These are phyloP conservation scores for Lentinula sp. DNA, from an alignment of 768 basidiomycete species.

Conservation along the genomic window DNA sequence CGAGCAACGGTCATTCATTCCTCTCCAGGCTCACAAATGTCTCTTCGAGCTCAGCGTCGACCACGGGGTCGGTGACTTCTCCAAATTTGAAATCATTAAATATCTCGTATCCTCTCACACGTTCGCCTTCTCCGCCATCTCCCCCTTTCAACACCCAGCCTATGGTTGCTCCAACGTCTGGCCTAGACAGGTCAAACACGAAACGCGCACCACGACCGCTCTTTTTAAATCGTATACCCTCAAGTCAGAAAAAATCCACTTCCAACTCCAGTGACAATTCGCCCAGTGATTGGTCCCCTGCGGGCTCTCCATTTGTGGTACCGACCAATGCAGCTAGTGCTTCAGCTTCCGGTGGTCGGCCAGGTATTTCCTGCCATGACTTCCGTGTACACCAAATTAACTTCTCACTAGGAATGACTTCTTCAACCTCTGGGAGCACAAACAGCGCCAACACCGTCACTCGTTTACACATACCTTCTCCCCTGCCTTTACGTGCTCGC, in stretches of 20 bases:
- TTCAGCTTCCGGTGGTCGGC: neutral
- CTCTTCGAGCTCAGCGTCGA: conserved; percentile 12
- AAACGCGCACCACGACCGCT: conserved; percentile 4
- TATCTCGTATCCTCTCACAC: conserved; percentile 8
- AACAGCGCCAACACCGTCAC: neutral
- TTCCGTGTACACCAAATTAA: neutral
- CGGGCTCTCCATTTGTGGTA: conserved; percentile 17
- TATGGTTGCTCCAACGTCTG: neutral
- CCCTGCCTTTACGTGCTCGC: neutral
- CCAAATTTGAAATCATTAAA: conserved; percentile 3
- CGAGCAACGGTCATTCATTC: conserved; percentile 9
- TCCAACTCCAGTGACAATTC: conserved; percentile 11
- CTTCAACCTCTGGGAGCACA: neutral
- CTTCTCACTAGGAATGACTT: neutral
- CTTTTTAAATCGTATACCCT: neutral
- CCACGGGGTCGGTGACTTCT: conserved; percentile 7
- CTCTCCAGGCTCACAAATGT: conserved; percentile 5
- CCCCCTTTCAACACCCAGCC: conserved; percentile 1
- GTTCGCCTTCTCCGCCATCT: conserved; percentile 10
- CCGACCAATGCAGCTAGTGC: conserved; percentile 12
- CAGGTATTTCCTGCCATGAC: neutral
- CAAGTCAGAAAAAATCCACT: neutral
- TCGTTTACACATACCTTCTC: neutral
- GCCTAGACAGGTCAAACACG: neutral
- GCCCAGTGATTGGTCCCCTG: conserved; percentile 7